Conservation (phyloP, 306 rosid species). For the Glycine tomentella region DNA sequence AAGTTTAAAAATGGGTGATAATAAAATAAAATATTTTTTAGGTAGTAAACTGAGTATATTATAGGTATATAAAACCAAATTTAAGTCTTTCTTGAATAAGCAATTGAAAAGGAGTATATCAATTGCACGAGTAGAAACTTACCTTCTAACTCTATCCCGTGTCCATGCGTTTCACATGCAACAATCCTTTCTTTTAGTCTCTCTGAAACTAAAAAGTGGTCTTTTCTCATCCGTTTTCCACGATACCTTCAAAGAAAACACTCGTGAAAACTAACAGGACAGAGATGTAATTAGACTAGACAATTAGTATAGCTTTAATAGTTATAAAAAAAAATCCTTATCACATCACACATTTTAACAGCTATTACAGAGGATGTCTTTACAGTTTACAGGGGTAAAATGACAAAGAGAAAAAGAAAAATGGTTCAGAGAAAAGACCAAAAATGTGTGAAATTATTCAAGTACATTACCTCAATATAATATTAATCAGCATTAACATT, state of each 20-base stretch:
- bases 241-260: conserved; percentile 76
- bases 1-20: too few relatives aligned
- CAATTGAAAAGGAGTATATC: conserved; percentile 6
- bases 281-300: conserved; percentile 33
- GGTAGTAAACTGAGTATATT: too few relatives aligned
- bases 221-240: conserved; percentile 98
- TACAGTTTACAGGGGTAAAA: neutral
- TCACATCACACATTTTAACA: conserved; percentile 5
- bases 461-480: conserved; percentile 12
- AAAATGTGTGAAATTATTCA: conserved; percentile 1
- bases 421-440: neutral
- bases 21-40: neutral
- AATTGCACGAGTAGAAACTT: conserved; percentile 24
- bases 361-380: conserved; percentile 19
- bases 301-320: conserved; percentile 26
- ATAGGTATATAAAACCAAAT: too few relatives aligned
- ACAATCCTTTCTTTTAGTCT: conserved; percentile 68
- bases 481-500: conserved; percentile 31
- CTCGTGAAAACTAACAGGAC: conserved; percentile 32
- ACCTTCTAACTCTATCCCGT: conserved; percentile 89
- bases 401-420: neutral
- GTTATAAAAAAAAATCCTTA: neutral
- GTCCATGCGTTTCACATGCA: conserved; percentile 89
- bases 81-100: neutral
- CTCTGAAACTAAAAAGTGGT: conserved; percentile 81